Conservation (phyloP, 306 rosid genomes). For the Inga oerstediana region DNA sequence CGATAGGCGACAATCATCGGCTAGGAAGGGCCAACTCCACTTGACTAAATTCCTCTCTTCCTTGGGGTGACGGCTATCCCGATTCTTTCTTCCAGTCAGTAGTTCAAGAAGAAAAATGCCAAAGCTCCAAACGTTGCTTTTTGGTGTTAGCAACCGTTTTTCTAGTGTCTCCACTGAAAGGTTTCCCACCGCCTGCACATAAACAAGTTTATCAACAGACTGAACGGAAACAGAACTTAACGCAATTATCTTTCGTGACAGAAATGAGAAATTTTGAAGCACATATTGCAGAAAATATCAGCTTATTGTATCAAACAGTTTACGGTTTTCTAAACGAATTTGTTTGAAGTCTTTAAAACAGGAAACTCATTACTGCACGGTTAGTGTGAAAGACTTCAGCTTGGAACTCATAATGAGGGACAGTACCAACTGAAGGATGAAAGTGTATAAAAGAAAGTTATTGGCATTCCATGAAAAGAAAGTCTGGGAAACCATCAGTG, state of each 20-base stretch:
- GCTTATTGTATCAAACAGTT: not conserved
- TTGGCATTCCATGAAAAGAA: slow-evolving; percentile 21
- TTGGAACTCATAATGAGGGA: not conserved
- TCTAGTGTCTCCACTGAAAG: slow-evolving; percentile 92
- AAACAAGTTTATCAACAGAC: slow-evolving; percentile 18
- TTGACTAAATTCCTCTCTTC: slow-evolving; percentile 94
- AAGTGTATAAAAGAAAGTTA: slow-evolving; percentile 10
- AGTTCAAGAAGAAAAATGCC: slow-evolving; percentile 90
- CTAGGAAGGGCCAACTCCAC: slow-evolving; percentile 93
- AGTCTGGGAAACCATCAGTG: not conserved
- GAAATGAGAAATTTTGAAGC: not conserved
- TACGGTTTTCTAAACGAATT: not conserved
- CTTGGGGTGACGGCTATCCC: slow-evolving; percentile 86
- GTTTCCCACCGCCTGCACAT: slow-evolving; percentile 84
- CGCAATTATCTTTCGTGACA: slow-evolving; percentile 4
- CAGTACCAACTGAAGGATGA: slow-evolving; percentile 19
- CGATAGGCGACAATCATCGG: slow-evolving; percentile 80
- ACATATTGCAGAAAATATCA: slow-evolving; percentile 9
- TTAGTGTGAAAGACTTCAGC: not conserved
- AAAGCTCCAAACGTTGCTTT: slow-evolving; percentile 97
- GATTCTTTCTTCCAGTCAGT: slow-evolving; percentile 92
- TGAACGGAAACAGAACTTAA: slow-evolving; percentile 8
- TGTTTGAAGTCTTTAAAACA: not conserved
- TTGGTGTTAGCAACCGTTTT: slow-evolving; percentile 94
- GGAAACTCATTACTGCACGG: not conserved